phyloP scores from a whole-genome alignment of 148 eudicot genomes.

The Beta vulgaris region DNA sequence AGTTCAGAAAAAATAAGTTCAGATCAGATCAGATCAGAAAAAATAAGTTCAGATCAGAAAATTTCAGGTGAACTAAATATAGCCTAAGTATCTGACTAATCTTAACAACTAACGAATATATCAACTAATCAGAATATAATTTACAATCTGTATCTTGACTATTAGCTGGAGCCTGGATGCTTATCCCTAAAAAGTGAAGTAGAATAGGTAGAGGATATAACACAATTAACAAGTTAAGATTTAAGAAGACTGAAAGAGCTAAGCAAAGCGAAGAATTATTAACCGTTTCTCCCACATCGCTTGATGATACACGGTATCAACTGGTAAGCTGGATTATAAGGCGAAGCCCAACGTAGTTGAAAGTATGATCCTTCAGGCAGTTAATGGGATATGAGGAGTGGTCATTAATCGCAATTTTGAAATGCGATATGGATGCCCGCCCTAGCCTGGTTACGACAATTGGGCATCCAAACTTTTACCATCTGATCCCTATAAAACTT shows the following conservation, averaged over 20 bases:
- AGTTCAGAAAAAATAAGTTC: no score
- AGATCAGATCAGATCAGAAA: no score
- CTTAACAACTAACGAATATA: no score
- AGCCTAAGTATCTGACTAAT: no score
- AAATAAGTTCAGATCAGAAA: no score
- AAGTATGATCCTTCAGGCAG: slow-evolving; percentile 42
- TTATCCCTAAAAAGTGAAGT: no score
- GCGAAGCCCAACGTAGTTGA: fast-evolving
- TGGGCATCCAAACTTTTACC: slow-evolving; percentile 30
- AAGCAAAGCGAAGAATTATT: background rate
- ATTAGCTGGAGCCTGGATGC: no score
- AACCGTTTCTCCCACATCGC: slow-evolving; percentile 19
- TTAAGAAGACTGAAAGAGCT: background rate
- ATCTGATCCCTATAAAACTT: slow-evolving; percentile 32
- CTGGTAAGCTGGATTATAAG: background rate
- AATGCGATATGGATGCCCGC: slow-evolving; percentile 37
- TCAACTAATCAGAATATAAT: no score
- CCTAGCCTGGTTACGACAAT: slow-evolving; percentile 42
- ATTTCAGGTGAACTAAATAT: no score
- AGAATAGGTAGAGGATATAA: no score
- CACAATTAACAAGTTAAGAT: no score
- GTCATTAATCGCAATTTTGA: slow-evolving; percentile 17
- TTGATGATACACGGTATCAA: background rate
- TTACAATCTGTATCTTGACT: no score
- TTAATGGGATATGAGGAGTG: slow-evolving; percentile 44